Percentiles rank a stretch among this genome's conserved stretches.
phyloP scores from a whole-genome alignment of 2,329 filamentous ascomycete genomes.

The Fusarium ambrosium region DNA sequence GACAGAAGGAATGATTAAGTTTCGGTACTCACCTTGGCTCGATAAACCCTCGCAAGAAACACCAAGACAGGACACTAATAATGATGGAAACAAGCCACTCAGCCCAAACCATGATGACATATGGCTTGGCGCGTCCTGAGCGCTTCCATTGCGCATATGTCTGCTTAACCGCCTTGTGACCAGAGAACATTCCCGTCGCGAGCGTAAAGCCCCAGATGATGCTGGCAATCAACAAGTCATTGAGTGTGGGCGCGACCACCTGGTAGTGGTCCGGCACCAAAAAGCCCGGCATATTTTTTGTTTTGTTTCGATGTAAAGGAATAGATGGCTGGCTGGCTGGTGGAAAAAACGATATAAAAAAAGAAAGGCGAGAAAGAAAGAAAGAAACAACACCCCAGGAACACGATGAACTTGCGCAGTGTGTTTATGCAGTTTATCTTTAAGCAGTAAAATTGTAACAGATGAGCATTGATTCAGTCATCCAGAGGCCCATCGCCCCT shows the following conservation, averaged over 20 bases:
- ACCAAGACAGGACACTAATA: conserved; percentile 41
- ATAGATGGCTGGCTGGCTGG: background rate
- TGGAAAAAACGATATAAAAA: background rate
- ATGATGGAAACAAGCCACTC: conserved; percentile 38
- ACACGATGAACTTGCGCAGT: background rate
- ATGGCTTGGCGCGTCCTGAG: conserved; percentile 29
- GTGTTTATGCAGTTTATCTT: background rate
- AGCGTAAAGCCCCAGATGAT: conserved; percentile 46
- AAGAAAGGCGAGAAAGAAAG: background rate
- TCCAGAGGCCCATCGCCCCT: background rate
- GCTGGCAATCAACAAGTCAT: conserved; percentile 41
- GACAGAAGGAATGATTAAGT: background rate
- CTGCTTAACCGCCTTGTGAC: conserved; percentile 37
- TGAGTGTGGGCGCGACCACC: conserved; percentile 17
- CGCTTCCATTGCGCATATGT: conserved; percentile 36
- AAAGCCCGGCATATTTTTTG: conserved; percentile 25
- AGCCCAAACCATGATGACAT: conserved; percentile 41
- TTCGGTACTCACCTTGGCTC: conserved; percentile 29
- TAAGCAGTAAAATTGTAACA: background rate
- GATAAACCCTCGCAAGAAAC: conserved; percentile 36
- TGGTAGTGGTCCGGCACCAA: conserved; percentile 37
- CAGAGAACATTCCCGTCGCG: conserved; percentile 37
- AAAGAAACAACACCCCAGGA: background rate
- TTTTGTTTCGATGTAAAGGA: background rate
- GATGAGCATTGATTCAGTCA: background rate